These are phyloP conservation scores for Solanum raphanifolium DNA, from an alignment of 257 asterid genomes.

Conservation along the genomic window DNA sequence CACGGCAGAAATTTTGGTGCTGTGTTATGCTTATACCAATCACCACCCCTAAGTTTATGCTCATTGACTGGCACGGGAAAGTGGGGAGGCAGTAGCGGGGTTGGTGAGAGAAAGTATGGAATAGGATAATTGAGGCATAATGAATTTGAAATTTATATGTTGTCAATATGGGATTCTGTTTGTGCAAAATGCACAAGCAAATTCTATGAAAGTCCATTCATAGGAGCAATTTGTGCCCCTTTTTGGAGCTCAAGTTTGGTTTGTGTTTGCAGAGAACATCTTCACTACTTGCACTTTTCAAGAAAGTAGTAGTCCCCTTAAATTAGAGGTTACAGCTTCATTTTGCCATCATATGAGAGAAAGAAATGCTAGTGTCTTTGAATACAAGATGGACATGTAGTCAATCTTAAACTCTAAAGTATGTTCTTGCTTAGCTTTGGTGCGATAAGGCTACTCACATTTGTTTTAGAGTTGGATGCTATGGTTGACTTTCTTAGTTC, in stretches of 20 bases:
- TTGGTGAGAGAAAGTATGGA: neutral
- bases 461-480: neutral
- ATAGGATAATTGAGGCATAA: neutral
- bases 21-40: neutral
- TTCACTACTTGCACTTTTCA: neutral
- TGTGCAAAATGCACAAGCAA: neutral
- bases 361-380: neutral
- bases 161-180: neutral
- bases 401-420: neutral
- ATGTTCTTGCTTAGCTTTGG: neutral
- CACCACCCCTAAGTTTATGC: neutral
- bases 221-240: neutral
- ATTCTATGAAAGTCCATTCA: neutral
- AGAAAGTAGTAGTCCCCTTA: neutral
- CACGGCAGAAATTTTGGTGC: neutral
- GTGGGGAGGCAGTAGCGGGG: neutral
- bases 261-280: neutral
- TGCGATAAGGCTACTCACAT: neutral
- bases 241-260: neutral
- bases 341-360: neutral
- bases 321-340: neutral
- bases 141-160: neutral
- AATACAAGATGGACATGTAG: neutral
- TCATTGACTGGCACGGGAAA: neutral
- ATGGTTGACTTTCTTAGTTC: neutral